Percentiles rank a stretch among this genome's conserved stretches.
phyloP scores from a whole-genome alignment of 1,284 basidiomycete genomes.

The Leccinum subatratum region DNA sequence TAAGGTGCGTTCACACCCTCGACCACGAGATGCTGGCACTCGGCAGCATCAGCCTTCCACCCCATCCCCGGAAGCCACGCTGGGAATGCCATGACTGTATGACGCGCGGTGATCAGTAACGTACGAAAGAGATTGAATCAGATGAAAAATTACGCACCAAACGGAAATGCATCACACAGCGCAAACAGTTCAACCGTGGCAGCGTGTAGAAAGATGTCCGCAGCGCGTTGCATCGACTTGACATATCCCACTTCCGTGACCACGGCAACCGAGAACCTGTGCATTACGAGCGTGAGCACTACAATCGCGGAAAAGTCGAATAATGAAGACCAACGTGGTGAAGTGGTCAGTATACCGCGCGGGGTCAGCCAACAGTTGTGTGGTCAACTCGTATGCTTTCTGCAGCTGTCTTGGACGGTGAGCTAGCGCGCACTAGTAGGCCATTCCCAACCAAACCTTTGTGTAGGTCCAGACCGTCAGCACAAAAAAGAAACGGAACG shows the following conservation, averaged over 20 bases:
- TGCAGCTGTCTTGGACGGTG: not conserved
- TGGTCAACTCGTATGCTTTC: not conserved
- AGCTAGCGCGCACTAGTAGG: not conserved
- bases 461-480: not conserved
- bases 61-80: too few relatives aligned
- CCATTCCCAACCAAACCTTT: not conserved
- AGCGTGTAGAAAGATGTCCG: not conserved
- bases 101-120: too few relatives aligned
- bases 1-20: too few relatives aligned
- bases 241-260: not conserved
- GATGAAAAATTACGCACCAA: too few relatives aligned
- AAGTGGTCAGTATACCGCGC: not conserved
- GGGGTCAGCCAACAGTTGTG: not conserved
- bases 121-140: too few relatives aligned
- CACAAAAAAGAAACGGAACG: not conserved
- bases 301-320: not conserved
- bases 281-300: not conserved
- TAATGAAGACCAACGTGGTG: not conserved
- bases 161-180: too few relatives aligned
- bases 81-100: too few relatives aligned
- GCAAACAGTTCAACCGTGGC: too few relatives aligned
- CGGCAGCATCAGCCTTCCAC: too few relatives aligned
- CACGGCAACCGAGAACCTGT: not conserved
- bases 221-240: not conserved
- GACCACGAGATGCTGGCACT: too few relatives aligned